Percentiles rank a stretch among this genome's conserved stretches.
These are phyloP conservation scores for Collybia mongolica DNA, from an alignment of 768 basidiomycete species.

Conservation along the genomic window DNA sequence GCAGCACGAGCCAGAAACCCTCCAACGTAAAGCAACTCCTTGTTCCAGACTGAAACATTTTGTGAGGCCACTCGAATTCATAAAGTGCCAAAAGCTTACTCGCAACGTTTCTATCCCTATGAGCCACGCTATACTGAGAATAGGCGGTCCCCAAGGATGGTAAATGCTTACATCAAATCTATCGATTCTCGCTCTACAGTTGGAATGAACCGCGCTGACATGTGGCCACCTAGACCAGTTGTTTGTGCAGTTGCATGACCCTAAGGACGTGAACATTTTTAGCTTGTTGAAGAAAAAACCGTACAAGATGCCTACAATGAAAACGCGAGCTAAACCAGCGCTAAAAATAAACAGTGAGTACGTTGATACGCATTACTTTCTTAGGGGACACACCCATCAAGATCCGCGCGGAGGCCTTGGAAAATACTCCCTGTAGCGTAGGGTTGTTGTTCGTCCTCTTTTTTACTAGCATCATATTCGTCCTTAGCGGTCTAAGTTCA, in stretches of 20 bases:
- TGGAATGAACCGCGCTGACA: conserved; percentile 85
- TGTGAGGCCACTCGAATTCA: conserved; percentile 5
- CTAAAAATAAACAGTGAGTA: conserved; percentile 30
- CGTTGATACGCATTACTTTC: neutral
- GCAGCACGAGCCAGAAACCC: conserved; percentile 80
- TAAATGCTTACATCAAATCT: conserved; percentile 69
- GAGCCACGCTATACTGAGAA: neutral
- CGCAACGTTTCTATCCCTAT: conserved; percentile 79
- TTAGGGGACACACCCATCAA: conserved; percentile 61
- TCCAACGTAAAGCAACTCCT: conserved; percentile 81
- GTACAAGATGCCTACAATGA: conserved; percentile 59
- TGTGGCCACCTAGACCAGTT: conserved; percentile 70
- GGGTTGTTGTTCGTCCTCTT: conserved; percentile 61
- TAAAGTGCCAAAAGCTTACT: conserved; percentile 36
- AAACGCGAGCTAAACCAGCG: conserved; percentile 70
- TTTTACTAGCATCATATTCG: conserved; percentile 71
- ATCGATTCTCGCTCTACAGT: conserved; percentile 96
- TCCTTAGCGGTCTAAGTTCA: conserved; percentile 69
- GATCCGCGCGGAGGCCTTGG: conserved; percentile 81
- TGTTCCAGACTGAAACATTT: conserved; percentile 72
- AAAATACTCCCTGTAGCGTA: conserved; percentile 78
- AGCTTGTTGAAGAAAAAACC: neutral
- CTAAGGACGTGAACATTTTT: conserved; percentile 30
- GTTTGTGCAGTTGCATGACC: conserved; percentile 93
- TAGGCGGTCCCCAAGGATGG: neutral